Conservation (phyloP, 495 filamentous ascomycete genomes). For the Immersiella caudata region DNA sequence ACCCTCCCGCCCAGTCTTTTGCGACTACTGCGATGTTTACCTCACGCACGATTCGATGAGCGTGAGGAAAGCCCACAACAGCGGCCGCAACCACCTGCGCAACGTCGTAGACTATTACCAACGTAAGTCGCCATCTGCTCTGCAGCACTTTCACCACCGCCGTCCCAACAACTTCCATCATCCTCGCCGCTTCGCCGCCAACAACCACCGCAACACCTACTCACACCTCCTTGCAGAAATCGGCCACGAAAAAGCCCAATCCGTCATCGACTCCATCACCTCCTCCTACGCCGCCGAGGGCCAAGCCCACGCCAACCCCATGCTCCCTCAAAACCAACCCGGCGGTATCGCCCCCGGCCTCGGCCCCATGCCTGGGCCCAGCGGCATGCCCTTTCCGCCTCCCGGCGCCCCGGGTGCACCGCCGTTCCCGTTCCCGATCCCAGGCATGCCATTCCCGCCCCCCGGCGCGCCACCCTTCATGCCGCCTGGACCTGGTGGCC, state of each 20-base stretch:
- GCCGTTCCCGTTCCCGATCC: constrained; percentile 61
- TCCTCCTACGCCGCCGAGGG: constrained; percentile 92
- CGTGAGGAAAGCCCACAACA: constrained; percentile 98
- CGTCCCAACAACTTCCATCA: neutral
- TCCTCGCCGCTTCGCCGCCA: neutral
- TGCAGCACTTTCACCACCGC: constrained; percentile 15
- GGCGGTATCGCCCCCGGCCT: constrained; percentile 51
- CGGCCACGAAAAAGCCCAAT: constrained; percentile 97
- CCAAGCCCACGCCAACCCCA: constrained; percentile 80
- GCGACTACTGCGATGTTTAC: constrained; percentile 99
- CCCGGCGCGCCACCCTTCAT: constrained; percentile 17
- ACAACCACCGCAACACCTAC: constrained; percentile 8
- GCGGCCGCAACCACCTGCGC: constrained; percentile 90
- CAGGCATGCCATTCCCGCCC: constrained; percentile 29
- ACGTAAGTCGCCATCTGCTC: constrained; percentile 55
- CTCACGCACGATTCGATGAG: constrained; percentile 99
- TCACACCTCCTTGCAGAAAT: constrained; percentile 65
- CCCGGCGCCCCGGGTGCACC: constrained; percentile 26
- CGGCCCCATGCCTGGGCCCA: constrained; percentile 50
- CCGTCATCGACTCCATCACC: constrained; percentile 96
- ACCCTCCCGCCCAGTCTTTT: constrained; percentile 51
- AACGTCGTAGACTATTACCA: constrained; percentile 99
- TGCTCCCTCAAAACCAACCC: constrained; percentile 67
- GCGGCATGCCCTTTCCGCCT: constrained; percentile 33
- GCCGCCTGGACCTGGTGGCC: constrained; percentile 50